These are phyloP conservation scores for Stevia rebaudiana DNA, from an alignment of 140 eudicot genomes.

Conservation along the genomic window DNA sequence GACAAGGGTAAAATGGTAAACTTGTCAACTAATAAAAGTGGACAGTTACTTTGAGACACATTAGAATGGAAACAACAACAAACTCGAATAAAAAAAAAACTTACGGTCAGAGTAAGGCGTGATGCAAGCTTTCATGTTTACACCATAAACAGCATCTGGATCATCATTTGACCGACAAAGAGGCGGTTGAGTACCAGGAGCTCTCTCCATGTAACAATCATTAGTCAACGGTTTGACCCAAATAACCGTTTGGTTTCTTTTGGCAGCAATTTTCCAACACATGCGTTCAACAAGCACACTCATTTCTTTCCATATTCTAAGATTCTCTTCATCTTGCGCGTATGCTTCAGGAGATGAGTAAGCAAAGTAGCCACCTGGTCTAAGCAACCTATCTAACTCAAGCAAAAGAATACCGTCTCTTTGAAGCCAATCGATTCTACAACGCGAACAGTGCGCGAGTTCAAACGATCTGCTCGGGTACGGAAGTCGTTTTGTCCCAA, in stretches of 20 bases:
- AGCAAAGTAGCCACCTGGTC: conserved; percentile 98
- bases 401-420: conserved; percentile 92
- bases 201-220: conserved; percentile 90
- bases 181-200: conserved; percentile 89
- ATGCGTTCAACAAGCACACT: conserved; percentile 86
- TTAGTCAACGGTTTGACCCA: conserved; percentile 92
- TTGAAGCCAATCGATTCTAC: conserved; percentile 99
- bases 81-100: conserved; percentile 38
- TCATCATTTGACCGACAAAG: conserved; percentile 78
- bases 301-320: conserved; percentile 88
- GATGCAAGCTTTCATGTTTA: conserved; percentile 86
- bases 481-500: conserved; percentile 95
- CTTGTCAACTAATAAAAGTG: not conserved
- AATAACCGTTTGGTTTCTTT: conserved; percentile 88
- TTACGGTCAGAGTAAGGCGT: conserved; percentile 94
- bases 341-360: conserved; percentile 98
- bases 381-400: conserved; percentile 80
- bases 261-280: conserved; percentile 97
- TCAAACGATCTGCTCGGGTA: conserved; percentile 96
- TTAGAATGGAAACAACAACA: too few relatives aligned
- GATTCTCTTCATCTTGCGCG: conserved; percentile 97
- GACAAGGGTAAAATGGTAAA: not conserved
- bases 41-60: not conserved
- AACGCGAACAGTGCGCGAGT: conserved; percentile 96
- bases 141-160: conserved; percentile 89